These are phyloP conservation scores for Boletus insuetus DNA, from an alignment of 768 basidiomycete genomes.

Conservation along the genomic window DNA sequence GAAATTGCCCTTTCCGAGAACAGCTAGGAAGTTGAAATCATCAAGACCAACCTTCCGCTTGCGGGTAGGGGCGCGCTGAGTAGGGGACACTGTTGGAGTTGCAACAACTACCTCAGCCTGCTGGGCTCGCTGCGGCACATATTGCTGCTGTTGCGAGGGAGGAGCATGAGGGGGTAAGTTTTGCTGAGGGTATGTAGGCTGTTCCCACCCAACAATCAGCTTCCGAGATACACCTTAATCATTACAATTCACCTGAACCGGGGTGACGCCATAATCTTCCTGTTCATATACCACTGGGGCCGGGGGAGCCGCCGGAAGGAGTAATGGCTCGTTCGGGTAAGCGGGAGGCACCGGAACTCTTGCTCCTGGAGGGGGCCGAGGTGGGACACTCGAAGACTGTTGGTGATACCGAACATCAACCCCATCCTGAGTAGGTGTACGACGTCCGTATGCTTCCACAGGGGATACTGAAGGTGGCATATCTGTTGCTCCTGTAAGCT, in stretches of 20 bases:
- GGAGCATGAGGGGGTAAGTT: constrained; percentile 18
- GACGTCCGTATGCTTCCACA: constrained; percentile 23
- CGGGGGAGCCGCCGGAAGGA: constrained; percentile 21
- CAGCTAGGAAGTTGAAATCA: constrained; percentile 98
- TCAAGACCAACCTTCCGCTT: constrained; percentile 93
- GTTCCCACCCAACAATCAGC: constrained; percentile 10
- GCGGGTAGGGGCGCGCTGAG: constrained; percentile 42
- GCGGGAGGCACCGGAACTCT: constrained; percentile 35
- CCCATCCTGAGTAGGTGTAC: constrained; percentile 33
- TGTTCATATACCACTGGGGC: constrained; percentile 26
- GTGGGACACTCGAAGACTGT: constrained; percentile 33
- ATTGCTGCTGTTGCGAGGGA: constrained; percentile 25
- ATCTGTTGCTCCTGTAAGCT: constrained; percentile 41
- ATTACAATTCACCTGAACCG: constrained; percentile 22
- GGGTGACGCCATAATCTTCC: constrained; percentile 23
- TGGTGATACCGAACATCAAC: constrained; percentile 42
- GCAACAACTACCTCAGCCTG: constrained; percentile 21
- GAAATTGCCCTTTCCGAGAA: constrained; percentile 98
- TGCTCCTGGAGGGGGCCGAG: constrained; percentile 38
- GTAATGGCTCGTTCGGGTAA: constrained; percentile 33
- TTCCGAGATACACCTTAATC: background rate
- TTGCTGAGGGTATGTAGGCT: constrained; percentile 26
- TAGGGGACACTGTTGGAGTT: constrained; percentile 36
- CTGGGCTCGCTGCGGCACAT: constrained; percentile 29
- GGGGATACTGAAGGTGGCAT: constrained; percentile 23